These are phyloP conservation scores for Glarea lozoyensis DNA, from an alignment of 495 filamentous ascomycete species.

Conservation along the genomic window DNA sequence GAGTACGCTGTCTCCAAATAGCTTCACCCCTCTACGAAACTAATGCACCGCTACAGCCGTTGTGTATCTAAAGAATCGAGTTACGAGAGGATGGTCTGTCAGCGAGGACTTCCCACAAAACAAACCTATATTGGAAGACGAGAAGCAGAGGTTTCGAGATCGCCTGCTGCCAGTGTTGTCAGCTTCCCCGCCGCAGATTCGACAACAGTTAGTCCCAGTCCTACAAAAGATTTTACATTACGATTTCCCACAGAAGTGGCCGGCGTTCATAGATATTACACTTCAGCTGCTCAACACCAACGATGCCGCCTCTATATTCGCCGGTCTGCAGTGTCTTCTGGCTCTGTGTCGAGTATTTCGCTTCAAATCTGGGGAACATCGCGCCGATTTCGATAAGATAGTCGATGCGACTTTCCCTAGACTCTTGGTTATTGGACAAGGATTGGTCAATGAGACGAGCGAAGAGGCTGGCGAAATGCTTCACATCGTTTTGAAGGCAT, in stretches of 20 bases:
- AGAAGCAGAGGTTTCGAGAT: conserved; percentile 79
- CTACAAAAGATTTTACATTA: conserved; percentile 92
- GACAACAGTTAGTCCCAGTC: conserved; percentile 83
- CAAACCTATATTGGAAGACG: conserved; percentile 72
- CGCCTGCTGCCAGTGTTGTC: conserved; percentile 83
- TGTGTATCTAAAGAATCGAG: conserved; percentile 95
- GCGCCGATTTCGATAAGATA: conserved; percentile 88
- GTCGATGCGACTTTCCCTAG: conserved; percentile 88
- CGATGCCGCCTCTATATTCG: conserved; percentile 77
- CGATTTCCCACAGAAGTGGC: conserved; percentile 94
- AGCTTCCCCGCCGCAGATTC: conserved; percentile 66
- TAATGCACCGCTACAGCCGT: conserved; percentile 53
- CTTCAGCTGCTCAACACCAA: conserved; percentile 75
- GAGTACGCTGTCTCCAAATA: conserved; percentile 47
- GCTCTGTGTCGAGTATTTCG: conserved; percentile 89
- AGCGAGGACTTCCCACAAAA: conserved; percentile 59
- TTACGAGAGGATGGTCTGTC: conserved; percentile 79
- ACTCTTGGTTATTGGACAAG: conserved; percentile 74
- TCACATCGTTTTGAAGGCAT: conserved; percentile 85
- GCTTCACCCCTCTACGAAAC: conserved; percentile 8
- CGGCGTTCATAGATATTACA: conserved; percentile 83
- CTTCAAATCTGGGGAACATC: conserved; percentile 75
- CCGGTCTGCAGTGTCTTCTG: conserved; percentile 87
- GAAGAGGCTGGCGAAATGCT: conserved; percentile 95
- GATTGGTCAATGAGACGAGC: conserved; percentile 80